These are phyloP conservation scores for Klebsormidium nitens DNA, from an alignment of 139 green algal genomes.

Conservation along the genomic window DNA sequence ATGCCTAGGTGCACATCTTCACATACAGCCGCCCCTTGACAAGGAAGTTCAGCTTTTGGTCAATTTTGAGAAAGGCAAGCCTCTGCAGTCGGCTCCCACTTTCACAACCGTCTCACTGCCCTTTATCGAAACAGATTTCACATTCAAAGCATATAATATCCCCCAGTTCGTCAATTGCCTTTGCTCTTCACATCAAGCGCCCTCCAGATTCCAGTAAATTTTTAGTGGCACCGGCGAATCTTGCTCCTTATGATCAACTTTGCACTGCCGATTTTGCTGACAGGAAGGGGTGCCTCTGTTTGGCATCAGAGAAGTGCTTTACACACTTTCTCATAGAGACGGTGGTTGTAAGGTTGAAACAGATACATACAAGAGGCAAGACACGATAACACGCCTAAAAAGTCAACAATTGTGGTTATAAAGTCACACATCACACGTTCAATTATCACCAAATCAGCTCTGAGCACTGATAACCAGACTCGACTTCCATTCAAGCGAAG, in stretches of 20 bases:
- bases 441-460: conserved; percentile 5
- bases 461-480: not conserved
- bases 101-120: too few species aligned
- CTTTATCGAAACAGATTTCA: not conserved
- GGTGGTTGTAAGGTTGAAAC: too few species aligned
- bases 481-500: not conserved
- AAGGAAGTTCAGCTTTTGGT: not conserved
- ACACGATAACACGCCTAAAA: not conserved
- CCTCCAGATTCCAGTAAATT: too few species aligned
- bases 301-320: too few species aligned
- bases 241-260: too few species aligned
- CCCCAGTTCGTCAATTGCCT: not conserved
- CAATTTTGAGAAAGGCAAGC: not conserved
- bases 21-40: conserved; percentile 8
- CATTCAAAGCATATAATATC: not conserved
- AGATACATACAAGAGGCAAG: not conserved
- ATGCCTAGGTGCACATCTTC: conserved; percentile 19
- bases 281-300: too few species aligned
- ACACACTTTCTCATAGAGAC: too few species aligned
- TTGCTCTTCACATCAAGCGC: conserved; percentile 7
- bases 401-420: conserved; percentile 6
- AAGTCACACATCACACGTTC: not conserved
- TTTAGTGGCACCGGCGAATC: too few species aligned
- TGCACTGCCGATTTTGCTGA: too few species aligned
- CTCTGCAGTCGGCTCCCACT: too few species aligned